Conservation (phyloP, 129 eudicot species). For the Sambucus nigra region DNA sequence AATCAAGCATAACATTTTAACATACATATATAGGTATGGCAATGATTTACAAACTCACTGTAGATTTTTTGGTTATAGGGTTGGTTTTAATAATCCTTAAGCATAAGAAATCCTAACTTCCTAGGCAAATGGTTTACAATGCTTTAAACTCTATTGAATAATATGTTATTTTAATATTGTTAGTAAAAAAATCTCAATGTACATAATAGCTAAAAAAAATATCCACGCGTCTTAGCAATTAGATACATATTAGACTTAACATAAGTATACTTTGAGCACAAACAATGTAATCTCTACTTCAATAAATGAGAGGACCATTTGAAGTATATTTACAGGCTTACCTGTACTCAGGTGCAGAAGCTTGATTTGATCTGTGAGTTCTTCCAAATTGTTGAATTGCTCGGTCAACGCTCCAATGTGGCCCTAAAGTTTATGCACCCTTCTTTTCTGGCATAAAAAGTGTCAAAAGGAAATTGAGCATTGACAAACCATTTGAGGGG, state of each 20-base stretch:
- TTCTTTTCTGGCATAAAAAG: conserved; percentile 57
- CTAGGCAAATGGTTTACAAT: no score
- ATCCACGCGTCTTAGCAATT: no score
- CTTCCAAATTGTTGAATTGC: conserved; percentile 99
- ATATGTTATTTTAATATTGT: no score
- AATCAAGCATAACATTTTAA: no score
- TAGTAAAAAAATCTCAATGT: no score
- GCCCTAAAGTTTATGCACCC: conserved; percentile 89
- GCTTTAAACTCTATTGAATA: no score
- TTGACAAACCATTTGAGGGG: no score
- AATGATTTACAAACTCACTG: not conserved
- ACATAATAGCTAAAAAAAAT: no score
- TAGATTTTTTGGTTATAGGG: not conserved
- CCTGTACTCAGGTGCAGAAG: conserved; percentile 98
- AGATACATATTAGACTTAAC: no score
- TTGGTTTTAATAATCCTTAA: not conserved
- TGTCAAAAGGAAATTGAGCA: not conserved
- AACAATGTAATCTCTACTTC: not conserved
- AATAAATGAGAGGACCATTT: conserved; percentile 3
- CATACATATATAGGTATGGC: not conserved
- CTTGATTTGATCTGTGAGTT: conserved; percentile 97
- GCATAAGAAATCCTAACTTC: not conserved
- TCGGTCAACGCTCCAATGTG: conserved; percentile 99
- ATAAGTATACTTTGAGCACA: no score
- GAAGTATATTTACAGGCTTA: conserved; percentile 15